Base-by-base conservation (phyloP, 306 rosid genomes). In the Prunus mira region DNA sequence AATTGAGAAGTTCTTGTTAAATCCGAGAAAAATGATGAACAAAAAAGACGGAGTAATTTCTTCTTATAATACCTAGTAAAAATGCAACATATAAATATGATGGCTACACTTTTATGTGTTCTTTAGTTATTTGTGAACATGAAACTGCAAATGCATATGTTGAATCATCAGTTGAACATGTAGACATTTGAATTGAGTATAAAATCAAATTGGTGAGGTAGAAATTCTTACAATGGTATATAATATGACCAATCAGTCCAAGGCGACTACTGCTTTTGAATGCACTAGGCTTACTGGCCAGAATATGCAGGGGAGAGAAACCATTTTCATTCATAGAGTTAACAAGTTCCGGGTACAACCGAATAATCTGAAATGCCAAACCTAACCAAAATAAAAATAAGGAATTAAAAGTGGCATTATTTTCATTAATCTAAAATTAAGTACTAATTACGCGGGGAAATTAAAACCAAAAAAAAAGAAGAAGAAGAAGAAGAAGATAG, bases 201-300 rank as follows among this genome's bases (percentile, higher is more conserved):
- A 38, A 38, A 38, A 38, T 38, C 43, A 38, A 38, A 38, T 38
- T 38, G 43, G 43, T 38, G 9, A 38, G 43, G 9, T 25, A 49
- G 25, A 62, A 12, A 22, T 12, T 62, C 76, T 4, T 75, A 80
- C 83, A 32, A 2, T 61, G 47, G 66, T 80, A 80, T 57, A 80
- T 62, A 28, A 80, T n/a, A 6, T 47, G 67, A 51, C 69, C 79
- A 27, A 47, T 25, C 28, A 55, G 27, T 1, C 80, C 71, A 0
- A 80, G 57, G 3, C 58, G 71, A 58, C 60, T 50, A 54, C 67
- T 62, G 60, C 83, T 80, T n/a, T 75, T 51, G 75, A 80, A 80
- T 24, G 83, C 83, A 61, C 52, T 51, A 10, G 83, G 76, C 41
- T 74, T 80, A n/a, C 56, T 50, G 8, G 79, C 83, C 19, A 74